Evolutionary conservation across 352 stramenopile species (phyloP).

Genomic region (Pythium vanterpoolii): DNA sequence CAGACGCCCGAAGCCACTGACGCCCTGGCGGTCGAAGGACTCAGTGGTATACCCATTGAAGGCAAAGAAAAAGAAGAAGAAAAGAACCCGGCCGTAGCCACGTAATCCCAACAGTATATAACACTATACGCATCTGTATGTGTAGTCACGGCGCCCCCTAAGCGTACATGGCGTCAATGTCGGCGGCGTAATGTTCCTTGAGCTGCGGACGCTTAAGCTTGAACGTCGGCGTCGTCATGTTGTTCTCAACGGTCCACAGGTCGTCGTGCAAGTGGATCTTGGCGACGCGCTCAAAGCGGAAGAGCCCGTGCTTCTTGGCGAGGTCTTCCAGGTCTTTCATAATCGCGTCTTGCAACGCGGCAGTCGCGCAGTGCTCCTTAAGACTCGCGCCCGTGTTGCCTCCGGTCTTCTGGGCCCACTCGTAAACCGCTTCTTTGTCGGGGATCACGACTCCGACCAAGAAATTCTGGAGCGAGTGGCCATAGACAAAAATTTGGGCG

Average conservation of each 20-base stretch:
- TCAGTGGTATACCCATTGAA: slow-evolving; percentile 27
- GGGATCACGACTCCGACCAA: slow-evolving; percentile 95
- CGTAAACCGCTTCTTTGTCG: slow-evolving; percentile 84
- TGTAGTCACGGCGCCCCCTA: background rate
- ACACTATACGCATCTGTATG: no score
- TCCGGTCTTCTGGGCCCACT: slow-evolving; percentile 64
- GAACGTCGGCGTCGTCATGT: slow-evolving; percentile 93
- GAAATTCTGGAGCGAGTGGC: slow-evolving; percentile 92
- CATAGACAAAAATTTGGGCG: slow-evolving; percentile 93
- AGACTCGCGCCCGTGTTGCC: slow-evolving; percentile 23
- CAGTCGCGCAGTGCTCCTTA: slow-evolving; percentile 26
- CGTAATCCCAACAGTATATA: slow-evolving; percentile 11
- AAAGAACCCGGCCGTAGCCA: slow-evolving; percentile 34
- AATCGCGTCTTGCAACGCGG: slow-evolving; percentile 54
- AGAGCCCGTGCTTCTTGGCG: slow-evolving; percentile 64
- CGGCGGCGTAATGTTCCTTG: slow-evolving; percentile 73
- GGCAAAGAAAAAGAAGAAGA: slow-evolving; percentile 53
- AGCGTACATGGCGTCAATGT: slow-evolving; percentile 84
- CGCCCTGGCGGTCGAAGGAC: slow-evolving; percentile 21
- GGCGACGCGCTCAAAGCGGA: slow-evolving; percentile 91
- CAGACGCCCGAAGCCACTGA: slow-evolving; percentile 51
- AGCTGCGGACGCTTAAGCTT: slow-evolving; percentile 95
- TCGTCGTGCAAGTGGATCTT: slow-evolving; percentile 85
- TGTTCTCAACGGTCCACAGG: slow-evolving; percentile 89
- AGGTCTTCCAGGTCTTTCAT: slow-evolving; percentile 69